A percentile compares a stretch with the other conserved stretches of the same genome.
phyloP scores from a whole-genome alignment of 495 filamentous ascomycete species.

The Amphirosellinia nigrospora region DNA sequence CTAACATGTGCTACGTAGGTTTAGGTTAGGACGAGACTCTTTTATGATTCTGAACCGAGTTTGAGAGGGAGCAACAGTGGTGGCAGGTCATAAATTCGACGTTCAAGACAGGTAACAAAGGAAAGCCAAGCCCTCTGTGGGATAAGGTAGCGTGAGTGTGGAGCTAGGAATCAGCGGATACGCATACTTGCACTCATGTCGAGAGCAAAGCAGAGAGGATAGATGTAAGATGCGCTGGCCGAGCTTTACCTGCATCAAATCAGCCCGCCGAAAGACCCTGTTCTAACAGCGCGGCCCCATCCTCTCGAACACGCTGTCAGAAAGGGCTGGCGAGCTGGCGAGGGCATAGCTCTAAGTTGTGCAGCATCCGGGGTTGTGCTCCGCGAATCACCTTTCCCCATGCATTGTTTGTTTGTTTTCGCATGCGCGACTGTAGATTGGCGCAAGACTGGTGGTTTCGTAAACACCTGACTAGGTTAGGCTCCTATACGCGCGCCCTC shows the following conservation, averaged over 20 bases:
- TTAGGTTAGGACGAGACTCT: background rate
- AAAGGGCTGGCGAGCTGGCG: conserved; percentile 29
- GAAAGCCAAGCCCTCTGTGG: conserved; percentile 19
- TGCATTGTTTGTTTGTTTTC: conserved; percentile 41
- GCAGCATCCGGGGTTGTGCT: conserved; percentile 40
- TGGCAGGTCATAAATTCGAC: conserved; percentile 10
- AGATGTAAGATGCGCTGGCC: conserved; percentile 44
- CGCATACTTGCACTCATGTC: conserved; percentile 14
- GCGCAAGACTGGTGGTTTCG: conserved; percentile 31
- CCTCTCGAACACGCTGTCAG: conserved; percentile 40
- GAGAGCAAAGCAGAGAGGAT: conserved; percentile 32
- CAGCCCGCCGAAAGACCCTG: conserved; percentile 39
- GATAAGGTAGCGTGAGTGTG: conserved; percentile 29
- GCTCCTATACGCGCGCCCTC: conserved; percentile 26
- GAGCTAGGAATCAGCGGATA: conserved; percentile 13
- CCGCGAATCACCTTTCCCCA: conserved; percentile 36
- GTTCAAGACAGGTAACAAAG: background rate
- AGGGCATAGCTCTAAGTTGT: conserved; percentile 26
- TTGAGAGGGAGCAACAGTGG: background rate
- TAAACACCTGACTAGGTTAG: conserved; percentile 39
- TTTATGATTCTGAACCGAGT: background rate
- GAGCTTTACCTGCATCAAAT: conserved; percentile 45
- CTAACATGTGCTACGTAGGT: background rate
- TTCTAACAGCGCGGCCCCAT: conserved; percentile 36
- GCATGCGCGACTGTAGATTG: conserved; percentile 38